Conservation (phyloP, 1,284 basidiomycete species). For the Cryptococcus sp. region DNA sequence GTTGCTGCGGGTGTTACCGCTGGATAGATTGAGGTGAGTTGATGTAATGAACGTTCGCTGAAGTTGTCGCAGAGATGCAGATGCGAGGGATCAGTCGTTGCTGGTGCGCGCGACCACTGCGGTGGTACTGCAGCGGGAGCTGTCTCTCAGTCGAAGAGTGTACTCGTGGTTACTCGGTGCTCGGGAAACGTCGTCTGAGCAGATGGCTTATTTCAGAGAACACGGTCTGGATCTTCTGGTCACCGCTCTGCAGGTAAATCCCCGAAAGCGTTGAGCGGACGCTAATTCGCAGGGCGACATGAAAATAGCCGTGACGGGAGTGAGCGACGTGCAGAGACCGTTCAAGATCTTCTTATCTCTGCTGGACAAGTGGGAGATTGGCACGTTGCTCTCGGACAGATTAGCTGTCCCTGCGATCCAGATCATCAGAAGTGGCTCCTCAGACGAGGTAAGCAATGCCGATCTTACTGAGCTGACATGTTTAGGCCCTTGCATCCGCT, state of each 20-base stretch:
- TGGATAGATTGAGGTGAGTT: constrained; percentile 63
- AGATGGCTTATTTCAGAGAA: constrained; percentile 68
- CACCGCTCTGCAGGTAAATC: constrained; percentile 65
- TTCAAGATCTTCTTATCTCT: constrained; percentile 95
- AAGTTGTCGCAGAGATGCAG: constrained; percentile 49
- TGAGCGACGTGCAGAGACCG: constrained; percentile 66
- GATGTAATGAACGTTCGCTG: constrained; percentile 57
- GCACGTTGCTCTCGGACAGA: constrained; percentile 72
- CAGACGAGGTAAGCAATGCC: neutral
- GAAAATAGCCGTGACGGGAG: too few relatives aligned
- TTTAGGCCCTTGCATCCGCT: constrained; percentile 80
- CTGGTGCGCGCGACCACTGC: constrained; percentile 75
- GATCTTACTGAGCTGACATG: constrained; percentile 57
- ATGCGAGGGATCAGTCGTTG: constrained; percentile 65
- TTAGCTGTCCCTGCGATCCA: constrained; percentile 69
- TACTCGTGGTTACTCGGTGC: constrained; percentile 91
- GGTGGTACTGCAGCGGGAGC: constrained; percentile 86
- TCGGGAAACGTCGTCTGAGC: constrained; percentile 71
- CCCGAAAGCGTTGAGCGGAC: neutral
- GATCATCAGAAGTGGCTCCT: constrained; percentile 19
- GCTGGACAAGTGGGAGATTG: constrained; percentile 96
- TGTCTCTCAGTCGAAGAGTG: constrained; percentile 87
- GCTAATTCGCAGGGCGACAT: neutral
- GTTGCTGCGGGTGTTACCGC: constrained; percentile 68
- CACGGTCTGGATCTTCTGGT: constrained; percentile 70